phyloP scores from a whole-genome alignment of 495 filamentous ascomycete species.

The Cryomyces antarcticus region DNA sequence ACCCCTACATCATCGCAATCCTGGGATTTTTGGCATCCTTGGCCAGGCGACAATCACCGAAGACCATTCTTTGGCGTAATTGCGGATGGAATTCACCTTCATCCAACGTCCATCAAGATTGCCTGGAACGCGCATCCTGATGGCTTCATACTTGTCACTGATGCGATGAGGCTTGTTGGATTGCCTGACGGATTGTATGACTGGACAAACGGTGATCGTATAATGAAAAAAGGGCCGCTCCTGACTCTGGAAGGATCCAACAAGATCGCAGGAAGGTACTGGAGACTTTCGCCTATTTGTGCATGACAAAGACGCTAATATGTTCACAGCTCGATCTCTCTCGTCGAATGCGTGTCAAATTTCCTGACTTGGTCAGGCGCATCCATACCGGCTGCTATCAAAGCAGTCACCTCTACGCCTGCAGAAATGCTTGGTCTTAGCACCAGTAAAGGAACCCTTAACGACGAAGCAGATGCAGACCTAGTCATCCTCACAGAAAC shows the following conservation, averaged over 20 bases:
- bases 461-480: slow-evolving; percentile 58
- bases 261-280: slow-evolving; percentile 48
- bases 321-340: slow-evolving; percentile 34
- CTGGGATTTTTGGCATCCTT: slow-evolving; percentile 48
- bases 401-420: slow-evolving; percentile 50
- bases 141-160: slow-evolving; percentile 46
- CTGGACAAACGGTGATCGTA: slow-evolving; percentile 58
- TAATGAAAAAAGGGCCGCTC: slow-evolving; percentile 44
- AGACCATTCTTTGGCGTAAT: slow-evolving; percentile 46
- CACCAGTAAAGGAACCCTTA: slow-evolving; percentile 44
- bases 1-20: slow-evolving; percentile 66
- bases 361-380: slow-evolving; percentile 52
- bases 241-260: slow-evolving; percentile 49
- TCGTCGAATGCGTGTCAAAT: slow-evolving; percentile 66
- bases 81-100: slow-evolving; percentile 45
- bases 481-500: slow-evolving; percentile 46
- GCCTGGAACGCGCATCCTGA: slow-evolving; percentile 39
- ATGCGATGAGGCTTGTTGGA: slow-evolving; percentile 46
- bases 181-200: slow-evolving; percentile 56
- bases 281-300: background rate
- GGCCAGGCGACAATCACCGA: slow-evolving; percentile 16
- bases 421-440: slow-evolving; percentile 51
- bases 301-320: background rate
- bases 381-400: slow-evolving; percentile 40
- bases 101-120: slow-evolving; percentile 40